A percentile compares a stretch with the other conserved stretches of the same genome.
Evolutionary conservation across 345 rosid species (phyloP).

Genomic region (Abelmoschus esculentus): DNA sequence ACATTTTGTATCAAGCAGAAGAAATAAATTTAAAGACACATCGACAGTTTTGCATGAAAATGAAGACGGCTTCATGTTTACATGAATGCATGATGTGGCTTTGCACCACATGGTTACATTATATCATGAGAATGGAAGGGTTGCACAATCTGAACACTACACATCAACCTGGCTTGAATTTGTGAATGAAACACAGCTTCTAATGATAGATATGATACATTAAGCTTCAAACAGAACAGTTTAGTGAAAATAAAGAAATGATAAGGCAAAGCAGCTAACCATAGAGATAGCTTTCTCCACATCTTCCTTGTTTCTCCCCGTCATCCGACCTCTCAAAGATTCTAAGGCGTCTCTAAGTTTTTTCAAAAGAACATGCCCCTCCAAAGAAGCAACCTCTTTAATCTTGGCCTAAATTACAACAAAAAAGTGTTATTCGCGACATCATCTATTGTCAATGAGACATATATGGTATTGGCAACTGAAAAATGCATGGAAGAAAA

Average conservation of each 20-base stretch:
- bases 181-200: not conserved
- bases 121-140: not conserved
- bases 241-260: not conserved
- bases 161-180: not conserved
- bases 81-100: too few relatives aligned
- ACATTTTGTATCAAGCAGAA: too few relatives aligned
- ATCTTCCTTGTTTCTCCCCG: slow-evolving; percentile 83
- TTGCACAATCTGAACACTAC: not conserved
- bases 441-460: slow-evolving; percentile 6
- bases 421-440: slow-evolving; percentile 4
- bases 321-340: slow-evolving; percentile 78
- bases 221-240: not conserved
- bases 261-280: slow-evolving; percentile 42
- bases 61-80: too few relatives aligned
- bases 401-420: slow-evolving; percentile 64
- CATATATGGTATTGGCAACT: not conserved
- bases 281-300: slow-evolving; percentile 92
- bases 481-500: not conserved
- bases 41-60: too few relatives aligned
- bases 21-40: too few relatives aligned
- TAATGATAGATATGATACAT: not conserved
- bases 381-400: slow-evolving; percentile 88
- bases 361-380: slow-evolving; percentile 95
- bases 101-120: not conserved
- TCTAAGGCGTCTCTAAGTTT: slow-evolving; percentile 99